Evolutionary conservation across 2,329 filamentous ascomycete species (phyloP).

Genomic region (Knoxdaviesia proteae): DNA sequence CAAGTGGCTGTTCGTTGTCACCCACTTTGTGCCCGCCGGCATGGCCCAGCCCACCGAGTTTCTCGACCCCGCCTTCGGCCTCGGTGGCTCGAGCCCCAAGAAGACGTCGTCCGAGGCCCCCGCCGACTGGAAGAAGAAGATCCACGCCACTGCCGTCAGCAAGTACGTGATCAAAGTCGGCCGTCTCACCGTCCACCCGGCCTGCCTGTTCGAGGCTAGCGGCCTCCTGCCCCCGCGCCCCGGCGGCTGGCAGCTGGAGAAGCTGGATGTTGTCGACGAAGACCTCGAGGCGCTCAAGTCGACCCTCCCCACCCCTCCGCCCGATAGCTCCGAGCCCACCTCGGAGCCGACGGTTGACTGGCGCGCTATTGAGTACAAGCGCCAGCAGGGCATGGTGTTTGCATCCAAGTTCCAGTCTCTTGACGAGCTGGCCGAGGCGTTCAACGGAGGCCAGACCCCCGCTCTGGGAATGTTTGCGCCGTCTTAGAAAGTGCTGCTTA

Average conservation of each 20-base stretch:
- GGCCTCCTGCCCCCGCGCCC: constrained; percentile 57
- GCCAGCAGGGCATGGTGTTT: constrained; percentile 31
- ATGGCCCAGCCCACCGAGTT: constrained; percentile 32
- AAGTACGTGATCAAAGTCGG: constrained; percentile 75
- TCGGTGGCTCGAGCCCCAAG: constrained; percentile 11
- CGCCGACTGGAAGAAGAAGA: constrained; percentile 34
- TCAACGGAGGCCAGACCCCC: constrained; percentile 30
- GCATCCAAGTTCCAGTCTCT: constrained; percentile 34
- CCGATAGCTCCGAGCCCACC: constrained; percentile 1
- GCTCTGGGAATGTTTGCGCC: constrained; percentile 27
- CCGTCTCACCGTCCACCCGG: constrained; percentile 65
- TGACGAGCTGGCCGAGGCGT: constrained; percentile 28
- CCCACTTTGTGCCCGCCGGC: constrained; percentile 48
- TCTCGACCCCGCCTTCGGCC: constrained; percentile 24
- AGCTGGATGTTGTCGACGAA: constrained; percentile 16
- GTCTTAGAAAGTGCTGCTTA: constrained; percentile 10
- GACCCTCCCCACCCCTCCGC: too few relatives aligned
- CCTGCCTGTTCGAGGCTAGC: constrained; percentile 49
- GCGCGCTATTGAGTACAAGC: constrained; percentile 32
- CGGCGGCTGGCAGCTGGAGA: constrained; percentile 33
- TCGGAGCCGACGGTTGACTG: constrained; percentile 31
- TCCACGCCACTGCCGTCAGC: constrained; percentile 51
- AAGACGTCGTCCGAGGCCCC: constrained; percentile 16
- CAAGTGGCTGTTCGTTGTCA: constrained; percentile 64
- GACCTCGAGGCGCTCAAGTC: neutral